phyloP scores from a whole-genome alignment of 139 green algal genomes.

The Nannochloris sp. region DNA sequence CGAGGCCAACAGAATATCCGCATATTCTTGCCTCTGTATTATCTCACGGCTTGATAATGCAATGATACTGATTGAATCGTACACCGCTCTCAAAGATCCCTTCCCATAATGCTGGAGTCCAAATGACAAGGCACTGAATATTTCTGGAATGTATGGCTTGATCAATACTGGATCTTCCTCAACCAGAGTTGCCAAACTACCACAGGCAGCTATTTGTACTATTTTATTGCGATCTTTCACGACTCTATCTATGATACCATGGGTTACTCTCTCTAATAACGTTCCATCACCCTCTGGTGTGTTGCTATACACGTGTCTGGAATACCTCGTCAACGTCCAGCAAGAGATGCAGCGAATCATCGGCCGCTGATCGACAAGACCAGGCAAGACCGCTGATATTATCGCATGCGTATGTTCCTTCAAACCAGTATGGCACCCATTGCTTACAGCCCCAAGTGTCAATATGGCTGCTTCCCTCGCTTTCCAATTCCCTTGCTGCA shows the following conservation, averaged over 20 bases:
- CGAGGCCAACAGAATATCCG: conserved; percentile 14
- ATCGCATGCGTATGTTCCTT: conserved; percentile 63
- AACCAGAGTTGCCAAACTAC: conserved; percentile 60
- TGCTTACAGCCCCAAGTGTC: conserved; percentile 76
- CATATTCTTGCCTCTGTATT: conserved; percentile 25
- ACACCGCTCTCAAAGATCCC: conserved; percentile 69
- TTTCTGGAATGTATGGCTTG: neutral
- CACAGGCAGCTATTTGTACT: conserved; percentile 84
- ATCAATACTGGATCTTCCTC: conserved; percentile 39
- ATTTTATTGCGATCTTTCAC: conserved; percentile 70
- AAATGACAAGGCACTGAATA: conserved; percentile 33
- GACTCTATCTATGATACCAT: conserved; percentile 53
- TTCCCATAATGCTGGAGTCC: conserved; percentile 48
- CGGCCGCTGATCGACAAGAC: conserved; percentile 60
- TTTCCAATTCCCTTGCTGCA: conserved; percentile 54
- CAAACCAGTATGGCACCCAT: conserved; percentile 80
- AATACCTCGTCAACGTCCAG: conserved; percentile 84
- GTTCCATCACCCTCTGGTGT: conserved; percentile 9
- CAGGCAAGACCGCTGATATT: conserved; percentile 65
- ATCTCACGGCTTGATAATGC: conserved; percentile 39
- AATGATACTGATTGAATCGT: conserved; percentile 74
- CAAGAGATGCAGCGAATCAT: conserved; percentile 69
- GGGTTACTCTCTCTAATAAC: conserved; percentile 43
- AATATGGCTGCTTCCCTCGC: conserved; percentile 78
- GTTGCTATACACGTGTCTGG: conserved; percentile 56